These are phyloP conservation scores for Pelagomonas calceolata DNA, from an alignment of 108 stramenopile genomes.

Conservation along the genomic window DNA sequence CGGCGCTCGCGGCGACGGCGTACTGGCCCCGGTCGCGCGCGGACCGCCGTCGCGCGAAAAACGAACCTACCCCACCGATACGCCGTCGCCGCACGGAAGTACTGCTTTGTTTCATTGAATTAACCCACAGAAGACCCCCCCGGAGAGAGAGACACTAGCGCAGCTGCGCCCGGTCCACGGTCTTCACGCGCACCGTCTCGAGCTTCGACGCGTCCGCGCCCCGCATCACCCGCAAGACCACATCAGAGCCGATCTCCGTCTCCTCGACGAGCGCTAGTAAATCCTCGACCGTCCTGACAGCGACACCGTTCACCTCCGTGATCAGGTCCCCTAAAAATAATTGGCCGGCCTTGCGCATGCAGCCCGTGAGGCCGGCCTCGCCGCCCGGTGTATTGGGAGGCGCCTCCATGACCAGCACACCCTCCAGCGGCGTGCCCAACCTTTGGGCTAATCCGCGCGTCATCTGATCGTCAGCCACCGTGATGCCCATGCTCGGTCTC, in stretches of 20 bases:
- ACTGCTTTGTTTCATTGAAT: too few species aligned
- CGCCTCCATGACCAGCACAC: conserved; percentile 51
- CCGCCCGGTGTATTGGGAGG: conserved; percentile 41
- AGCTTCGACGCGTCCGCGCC: neutral
- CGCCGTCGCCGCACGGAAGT: too few species aligned
- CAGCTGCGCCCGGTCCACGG: neutral
- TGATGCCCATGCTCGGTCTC: conserved; percentile 67
- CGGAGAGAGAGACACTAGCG: too few species aligned
- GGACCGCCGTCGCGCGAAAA: too few species aligned
- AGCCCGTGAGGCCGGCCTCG: conserved; percentile 34
- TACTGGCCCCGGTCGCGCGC: too few species aligned
- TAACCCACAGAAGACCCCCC: too few species aligned
- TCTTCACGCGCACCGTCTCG: neutral
- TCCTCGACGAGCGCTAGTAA: conserved; percentile 35
- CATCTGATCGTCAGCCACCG: conserved; percentile 50
- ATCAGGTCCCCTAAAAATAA: conserved; percentile 51
- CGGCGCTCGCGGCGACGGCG: too few species aligned
- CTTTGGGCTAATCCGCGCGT: conserved; percentile 38
- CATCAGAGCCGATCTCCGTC: neutral
- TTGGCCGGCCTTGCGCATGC: conserved; percentile 29
- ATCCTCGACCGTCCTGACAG: conserved; percentile 48
- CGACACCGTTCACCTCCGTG: conserved; percentile 43
- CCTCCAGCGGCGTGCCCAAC: conserved; percentile 37
- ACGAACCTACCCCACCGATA: too few species aligned
- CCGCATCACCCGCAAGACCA: neutral